A percentile compares a stretch with the other conserved stretches of the same genome.
Evolutionary conservation across 1,139 yeast genomes (phyloP).

Genomic region (Taiozyma onychis): DNA sequence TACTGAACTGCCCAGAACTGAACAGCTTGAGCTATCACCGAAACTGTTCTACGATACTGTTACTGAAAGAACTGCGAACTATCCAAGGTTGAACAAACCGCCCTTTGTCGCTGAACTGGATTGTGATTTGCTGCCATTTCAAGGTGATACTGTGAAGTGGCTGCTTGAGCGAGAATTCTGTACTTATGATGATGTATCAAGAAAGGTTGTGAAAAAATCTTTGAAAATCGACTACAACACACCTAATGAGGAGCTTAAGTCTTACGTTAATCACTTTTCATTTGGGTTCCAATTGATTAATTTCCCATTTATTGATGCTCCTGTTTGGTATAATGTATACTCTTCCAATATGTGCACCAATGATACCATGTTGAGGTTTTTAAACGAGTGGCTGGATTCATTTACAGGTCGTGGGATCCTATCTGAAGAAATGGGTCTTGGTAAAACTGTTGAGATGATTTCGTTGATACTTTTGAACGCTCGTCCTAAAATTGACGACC

Average conservation of each 20-base stretch:
- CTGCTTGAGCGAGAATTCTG: conserved; percentile 53
- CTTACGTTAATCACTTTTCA: conserved; percentile 34
- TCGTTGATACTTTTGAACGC: conserved; percentile 58
- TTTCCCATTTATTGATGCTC: conserved; percentile 7
- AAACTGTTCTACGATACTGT: conserved; percentile 29
- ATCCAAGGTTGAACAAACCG: conserved; percentile 9
- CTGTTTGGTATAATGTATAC: conserved; percentile 43
- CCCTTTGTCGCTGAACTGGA: conserved; percentile 37
- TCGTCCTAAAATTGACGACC: conserved; percentile 31
- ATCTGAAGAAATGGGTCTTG: conserved; percentile 96
- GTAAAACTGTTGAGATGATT: conserved; percentile 84
- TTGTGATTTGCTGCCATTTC: conserved; percentile 50
- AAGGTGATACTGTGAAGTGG: conserved; percentile 62
- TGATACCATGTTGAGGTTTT: conserved; percentile 27
- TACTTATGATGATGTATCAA: conserved; percentile 29
- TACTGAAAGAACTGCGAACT: conserved; percentile 24
- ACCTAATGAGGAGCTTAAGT: conserved; percentile 15
- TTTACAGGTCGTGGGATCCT: conserved; percentile 57
- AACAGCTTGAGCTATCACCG: conserved; percentile 4
- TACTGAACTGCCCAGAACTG: neutral
- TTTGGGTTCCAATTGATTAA: conserved; percentile 47
- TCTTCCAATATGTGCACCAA: conserved; percentile 42
- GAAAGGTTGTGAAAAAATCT: conserved; percentile 12
- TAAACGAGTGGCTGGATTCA: conserved; percentile 3
- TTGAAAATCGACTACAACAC: neutral